Percentiles rank a stretch among this genome's conserved stretches.
Evolutionary conservation across 495 filamentous ascomycete genomes (phyloP).

Genomic region (Lindgomyces ingoldianus): DNA sequence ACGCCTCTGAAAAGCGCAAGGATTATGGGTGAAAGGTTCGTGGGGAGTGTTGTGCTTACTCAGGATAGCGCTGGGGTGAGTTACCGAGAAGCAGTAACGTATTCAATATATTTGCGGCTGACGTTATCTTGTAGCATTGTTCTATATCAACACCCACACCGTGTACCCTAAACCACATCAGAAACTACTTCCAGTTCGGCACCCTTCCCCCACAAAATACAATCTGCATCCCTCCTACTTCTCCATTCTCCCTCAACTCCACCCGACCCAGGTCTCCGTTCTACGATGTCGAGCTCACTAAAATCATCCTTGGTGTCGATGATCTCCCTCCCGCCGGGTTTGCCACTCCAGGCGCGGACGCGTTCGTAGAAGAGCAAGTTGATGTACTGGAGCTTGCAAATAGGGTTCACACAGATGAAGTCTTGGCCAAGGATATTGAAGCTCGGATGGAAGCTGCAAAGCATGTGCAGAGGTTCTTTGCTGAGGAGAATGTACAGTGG

Average conservation of each 20-base stretch:
- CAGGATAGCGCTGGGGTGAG: conserved; percentile 56
- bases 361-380: too few relatives aligned
- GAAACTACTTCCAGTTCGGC: conserved; percentile 43
- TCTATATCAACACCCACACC: conserved; percentile 32
- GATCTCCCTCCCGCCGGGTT: too few relatives aligned
- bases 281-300: conserved; percentile 5
- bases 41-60: conserved; percentile 55
- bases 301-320: too few relatives aligned
- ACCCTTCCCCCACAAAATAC: conserved; percentile 38
- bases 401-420: not conserved
- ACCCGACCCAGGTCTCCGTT: conserved; percentile 20
- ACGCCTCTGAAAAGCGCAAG: conserved; percentile 53
- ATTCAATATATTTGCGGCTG: not conserved
- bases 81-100: not conserved
- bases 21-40: conserved; percentile 54
- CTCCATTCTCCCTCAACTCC: conserved; percentile 23
- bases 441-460: not conserved
- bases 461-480: not conserved
- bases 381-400: not conserved
- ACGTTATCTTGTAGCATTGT: conserved; percentile 35
- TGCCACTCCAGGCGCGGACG: too few relatives aligned
- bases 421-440: not conserved
- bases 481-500: not conserved
- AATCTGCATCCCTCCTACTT: conserved; percentile 20
- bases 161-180: conserved; percentile 38